Percentiles rank a stretch among this genome's conserved stretches.
phyloP scores from a whole-genome alignment of 2,329 filamentous ascomycete species.

The Neodidymelliopsis sp. region DNA sequence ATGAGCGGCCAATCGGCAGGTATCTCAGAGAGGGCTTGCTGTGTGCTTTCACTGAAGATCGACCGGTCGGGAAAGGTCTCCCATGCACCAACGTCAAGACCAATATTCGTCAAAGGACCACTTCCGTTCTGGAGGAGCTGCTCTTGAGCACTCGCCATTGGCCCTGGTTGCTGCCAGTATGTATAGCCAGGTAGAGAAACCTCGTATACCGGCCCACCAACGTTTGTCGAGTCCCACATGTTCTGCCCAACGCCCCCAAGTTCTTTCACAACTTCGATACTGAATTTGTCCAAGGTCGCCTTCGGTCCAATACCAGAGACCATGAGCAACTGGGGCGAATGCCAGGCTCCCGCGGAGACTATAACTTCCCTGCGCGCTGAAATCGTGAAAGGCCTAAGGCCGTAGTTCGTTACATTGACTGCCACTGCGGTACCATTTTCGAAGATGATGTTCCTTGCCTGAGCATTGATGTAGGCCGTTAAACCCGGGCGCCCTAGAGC shows the following conservation, averaged over 20 bases:
- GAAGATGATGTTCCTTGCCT: constrained; percentile 49
- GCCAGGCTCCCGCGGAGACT: constrained; percentile 52
- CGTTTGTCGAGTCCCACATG: constrained; percentile 12
- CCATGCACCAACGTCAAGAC: not conserved
- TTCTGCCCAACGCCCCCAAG: constrained; percentile 35
- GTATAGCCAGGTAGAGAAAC: not conserved
- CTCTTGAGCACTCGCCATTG: not conserved
- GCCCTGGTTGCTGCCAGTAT: not conserved
- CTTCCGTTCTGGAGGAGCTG: not conserved
- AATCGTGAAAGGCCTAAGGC: constrained; percentile 16
- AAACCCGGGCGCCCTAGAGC: constrained; percentile 2
- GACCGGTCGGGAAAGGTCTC: not conserved
- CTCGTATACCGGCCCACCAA: not conserved
- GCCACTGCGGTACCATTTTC: constrained; percentile 15
- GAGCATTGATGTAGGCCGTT: constrained; percentile 40
- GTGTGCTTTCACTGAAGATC: not conserved
- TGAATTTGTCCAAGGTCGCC: constrained; percentile 17
- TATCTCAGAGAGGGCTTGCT: not conserved
- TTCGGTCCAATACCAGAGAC: constrained; percentile 46
- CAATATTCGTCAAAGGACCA: constrained; percentile 4
- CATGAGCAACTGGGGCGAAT: constrained; percentile 51
- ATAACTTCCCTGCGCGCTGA: constrained; percentile 52
- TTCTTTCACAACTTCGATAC: constrained; percentile 30
- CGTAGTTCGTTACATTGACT: constrained; percentile 16
- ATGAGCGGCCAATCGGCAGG: constrained; percentile 6